These are phyloP conservation scores for Coleophoma crateriformis DNA, from an alignment of 2,329 filamentous ascomycete species.

Conservation along the genomic window DNA sequence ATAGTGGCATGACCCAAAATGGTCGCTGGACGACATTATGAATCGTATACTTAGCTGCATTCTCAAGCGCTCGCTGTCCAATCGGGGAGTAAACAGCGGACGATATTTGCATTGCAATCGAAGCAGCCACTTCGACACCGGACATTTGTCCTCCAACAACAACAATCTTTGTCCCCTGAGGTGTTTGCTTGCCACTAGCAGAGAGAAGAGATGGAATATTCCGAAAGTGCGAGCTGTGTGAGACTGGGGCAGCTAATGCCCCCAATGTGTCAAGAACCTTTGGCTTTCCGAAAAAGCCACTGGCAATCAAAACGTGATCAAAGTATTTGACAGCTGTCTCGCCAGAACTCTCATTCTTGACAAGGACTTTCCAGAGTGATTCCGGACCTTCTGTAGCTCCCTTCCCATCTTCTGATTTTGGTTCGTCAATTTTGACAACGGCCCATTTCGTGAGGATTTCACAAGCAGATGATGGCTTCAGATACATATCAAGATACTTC, in stretches of 20 bases:
- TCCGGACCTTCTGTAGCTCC: not conserved
- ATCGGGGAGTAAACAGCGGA: constrained; percentile 50
- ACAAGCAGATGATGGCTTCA: constrained; percentile 3
- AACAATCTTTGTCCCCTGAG: constrained; percentile 53
- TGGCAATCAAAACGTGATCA: constrained; percentile 66
- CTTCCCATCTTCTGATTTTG: not conserved
- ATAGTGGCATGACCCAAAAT: constrained; percentile 64
- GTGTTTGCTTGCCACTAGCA: constrained; percentile 20
- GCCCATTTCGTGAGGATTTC: constrained; percentile 13
- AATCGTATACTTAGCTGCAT: constrained; percentile 48
- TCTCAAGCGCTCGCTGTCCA: constrained; percentile 30
- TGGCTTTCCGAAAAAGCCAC: constrained; percentile 69
- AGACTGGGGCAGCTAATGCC: constrained; percentile 34
- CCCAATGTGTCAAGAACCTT: constrained; percentile 41
- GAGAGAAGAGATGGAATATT: constrained; percentile 44
- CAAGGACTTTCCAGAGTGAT: constrained; percentile 13
- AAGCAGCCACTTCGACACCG: constrained; percentile 70
- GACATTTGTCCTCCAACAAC: constrained; percentile 81
- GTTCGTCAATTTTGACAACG: not conserved
- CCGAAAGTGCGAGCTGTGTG: constrained; percentile 66
- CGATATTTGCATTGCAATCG: constrained; percentile 67
- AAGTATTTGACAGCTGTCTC: constrained; percentile 35
- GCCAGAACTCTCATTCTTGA: not conserved
- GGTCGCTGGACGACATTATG: constrained; percentile 66
- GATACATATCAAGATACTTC: constrained; percentile 53